Evolutionary conservation across 305 asterid genomes (phyloP).

Genomic region (Fraxinus sp.): DNA sequence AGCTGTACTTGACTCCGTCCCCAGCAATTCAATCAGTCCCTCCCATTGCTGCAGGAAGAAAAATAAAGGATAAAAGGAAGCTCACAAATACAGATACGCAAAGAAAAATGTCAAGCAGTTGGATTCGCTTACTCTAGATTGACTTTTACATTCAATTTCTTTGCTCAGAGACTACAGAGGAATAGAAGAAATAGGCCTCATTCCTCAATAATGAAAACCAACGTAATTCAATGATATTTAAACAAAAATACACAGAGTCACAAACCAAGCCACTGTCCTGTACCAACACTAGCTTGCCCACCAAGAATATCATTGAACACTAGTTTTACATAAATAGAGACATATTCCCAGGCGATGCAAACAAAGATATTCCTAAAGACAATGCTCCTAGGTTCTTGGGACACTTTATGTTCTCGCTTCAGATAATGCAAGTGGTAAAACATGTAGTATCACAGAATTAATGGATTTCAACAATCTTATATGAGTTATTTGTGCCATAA

Average conservation of each 20-base stretch:
- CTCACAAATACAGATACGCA: not conserved
- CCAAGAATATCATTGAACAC: not conserved
- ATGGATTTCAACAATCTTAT: not conserved
- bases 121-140: not conserved
- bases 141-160: constrained; percentile 4
- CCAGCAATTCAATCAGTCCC: constrained; percentile 87
- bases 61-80: constrained; percentile 14
- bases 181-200: not conserved
- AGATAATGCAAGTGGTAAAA: constrained; percentile 6
- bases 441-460: not conserved
- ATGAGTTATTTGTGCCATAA: constrained; percentile 5
- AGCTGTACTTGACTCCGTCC: constrained; percentile 70
- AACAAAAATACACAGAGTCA: not conserved
- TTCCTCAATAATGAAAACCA: not conserved
- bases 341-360: not conserved
- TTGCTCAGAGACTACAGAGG: not conserved
- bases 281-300: not conserved
- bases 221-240: not conserved
- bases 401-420: not conserved
- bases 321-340: not conserved
- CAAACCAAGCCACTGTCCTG: not conserved
- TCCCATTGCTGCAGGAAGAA: constrained; percentile 82
- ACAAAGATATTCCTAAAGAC: not conserved
- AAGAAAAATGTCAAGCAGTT: constrained; percentile 16
- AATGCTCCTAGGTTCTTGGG: not conserved